Percentiles rank a stretch among this genome's conserved stretches.
Evolutionary conservation across 108 stramenopile species (phyloP).

Genomic region (Schizochytrium sp.): DNA sequence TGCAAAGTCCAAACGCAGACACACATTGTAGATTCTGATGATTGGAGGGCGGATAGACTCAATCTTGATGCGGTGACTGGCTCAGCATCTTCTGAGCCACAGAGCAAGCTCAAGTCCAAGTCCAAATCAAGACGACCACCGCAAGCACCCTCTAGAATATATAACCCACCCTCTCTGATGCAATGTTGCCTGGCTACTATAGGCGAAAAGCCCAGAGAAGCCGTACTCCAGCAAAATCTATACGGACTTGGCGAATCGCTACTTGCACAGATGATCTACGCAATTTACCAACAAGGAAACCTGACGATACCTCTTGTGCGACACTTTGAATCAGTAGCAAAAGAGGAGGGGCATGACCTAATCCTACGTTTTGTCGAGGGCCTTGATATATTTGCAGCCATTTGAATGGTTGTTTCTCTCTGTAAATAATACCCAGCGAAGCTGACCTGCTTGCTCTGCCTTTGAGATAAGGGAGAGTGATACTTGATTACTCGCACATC

Average conservation of each 20-base stretch:
- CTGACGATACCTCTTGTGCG: conserved; percentile 48
- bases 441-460: no score
- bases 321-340: conserved; percentile 11
- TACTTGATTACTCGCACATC: no score
- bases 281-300: not conserved
- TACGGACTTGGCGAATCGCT: conserved; percentile 37
- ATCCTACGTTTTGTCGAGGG: not conserved
- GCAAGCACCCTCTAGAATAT: not conserved
- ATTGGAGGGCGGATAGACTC: not conserved
- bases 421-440: not conserved
- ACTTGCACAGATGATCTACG: not conserved
- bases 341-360: conserved; percentile 1
- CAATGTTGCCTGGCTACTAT: not conserved
- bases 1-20: not conserved
- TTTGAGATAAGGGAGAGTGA: no score
- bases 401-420: not conserved
- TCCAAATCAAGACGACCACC: no score
- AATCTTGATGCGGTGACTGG: not conserved
- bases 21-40: not conserved
- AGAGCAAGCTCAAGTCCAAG: not conserved
- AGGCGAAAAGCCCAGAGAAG: not conserved
- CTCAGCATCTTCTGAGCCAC: not conserved
- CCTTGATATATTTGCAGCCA: conserved; percentile 52
- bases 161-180: conserved; percentile 5
- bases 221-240: not conserved